Evolutionary conservation across 1,139 yeast species (phyloP).

Genomic region (Suhomyces ambrosiae): DNA sequence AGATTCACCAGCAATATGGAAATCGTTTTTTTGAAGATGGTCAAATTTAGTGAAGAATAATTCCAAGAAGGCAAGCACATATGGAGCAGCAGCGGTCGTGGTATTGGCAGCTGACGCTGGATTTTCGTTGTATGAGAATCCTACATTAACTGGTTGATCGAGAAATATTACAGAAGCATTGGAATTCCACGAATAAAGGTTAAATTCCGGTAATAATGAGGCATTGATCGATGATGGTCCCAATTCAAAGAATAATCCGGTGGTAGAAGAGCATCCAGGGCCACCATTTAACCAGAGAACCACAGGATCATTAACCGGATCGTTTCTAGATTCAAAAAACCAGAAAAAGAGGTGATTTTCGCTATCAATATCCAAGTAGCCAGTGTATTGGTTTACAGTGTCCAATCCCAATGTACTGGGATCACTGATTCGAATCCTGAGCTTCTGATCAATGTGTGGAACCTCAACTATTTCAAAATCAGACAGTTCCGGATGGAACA

Average conservation of each 20-base stretch:
- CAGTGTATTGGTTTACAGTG: conserved; percentile 14
- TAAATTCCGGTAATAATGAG: conserved; percentile 42
- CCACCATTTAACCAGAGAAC: conserved; percentile 52
- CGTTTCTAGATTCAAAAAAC: conserved; percentile 49
- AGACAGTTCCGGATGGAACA: neutral
- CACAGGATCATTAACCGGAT: conserved; percentile 47
- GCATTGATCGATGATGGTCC: conserved; percentile 44
- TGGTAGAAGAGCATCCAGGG: conserved; percentile 48
- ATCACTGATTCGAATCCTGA: conserved; percentile 7
- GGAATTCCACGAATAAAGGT: conserved; percentile 47
- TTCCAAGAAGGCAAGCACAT: conserved; percentile 52
- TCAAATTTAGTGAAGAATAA: conserved; percentile 24
- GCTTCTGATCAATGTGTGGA: conserved; percentile 1
- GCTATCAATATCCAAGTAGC: conserved; percentile 14
- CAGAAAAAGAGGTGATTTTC: conserved; percentile 40
- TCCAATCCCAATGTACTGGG: conserved; percentile 12
- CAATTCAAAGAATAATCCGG: conserved; percentile 45
- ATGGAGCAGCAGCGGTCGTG: conserved; percentile 72
- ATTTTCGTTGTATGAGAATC: conserved; percentile 52
- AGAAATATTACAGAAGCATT: conserved; percentile 49
- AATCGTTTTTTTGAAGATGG: conserved; percentile 51
- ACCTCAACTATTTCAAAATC: neutral
- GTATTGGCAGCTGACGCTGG: conserved; percentile 43
- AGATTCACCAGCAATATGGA: conserved; percentile 85
- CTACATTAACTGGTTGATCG: conserved; percentile 50